Evolutionary conservation across 106 monocot genomes (phyloP), one percentile per base, ranked within the genome.

Genomic region (Phalaenopsis equestris): DNA sequence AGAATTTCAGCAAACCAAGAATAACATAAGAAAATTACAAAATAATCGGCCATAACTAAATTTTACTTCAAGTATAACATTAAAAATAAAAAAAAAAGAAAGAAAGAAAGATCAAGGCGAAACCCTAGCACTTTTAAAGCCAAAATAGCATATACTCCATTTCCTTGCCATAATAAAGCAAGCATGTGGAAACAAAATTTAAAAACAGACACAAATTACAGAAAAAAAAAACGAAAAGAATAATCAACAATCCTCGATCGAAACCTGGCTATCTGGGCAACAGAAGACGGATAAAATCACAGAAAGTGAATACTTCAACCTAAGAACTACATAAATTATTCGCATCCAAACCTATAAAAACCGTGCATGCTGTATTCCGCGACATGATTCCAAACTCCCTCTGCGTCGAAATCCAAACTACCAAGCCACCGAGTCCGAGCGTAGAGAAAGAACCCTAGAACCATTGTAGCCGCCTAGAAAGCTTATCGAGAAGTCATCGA

Each of bases 351-450:
- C 70, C 70, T 70, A 70, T 70, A 70, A 70, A 70, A 39, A 70
- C n/a, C 36, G 70, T 70, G 70, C 70, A 70, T 36, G 70, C 70
- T 70, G 70, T 70, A 70, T 70, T 70, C 38, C 70, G 70, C 70
- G 70, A 37, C 70, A 70, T 70, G 70, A 70, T 70, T 8, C 70
- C 39, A 11, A 70, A 39, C 10, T 70, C 70, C 70, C 9, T 14
- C 15, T 65, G 12, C 38, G 12, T 70, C 38, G 38, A 39, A 12
- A 70, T 9, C 70, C 0, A 2, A 14, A 37, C 70, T 39, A 39
- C 38, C 37, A 23, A 37, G 37, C 8, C 38, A 0, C 3, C 1
- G 36, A 70, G 36, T 6, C 19, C 24, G 4, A 24, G n/a, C n/a
- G 6, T 5, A 64, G 64, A 23, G n/a, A 65, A 10, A 65, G 24